Conservation (phyloP, 2,329 filamentous ascomycete genomes). For the Pestalotiopsis sp. region DNA sequence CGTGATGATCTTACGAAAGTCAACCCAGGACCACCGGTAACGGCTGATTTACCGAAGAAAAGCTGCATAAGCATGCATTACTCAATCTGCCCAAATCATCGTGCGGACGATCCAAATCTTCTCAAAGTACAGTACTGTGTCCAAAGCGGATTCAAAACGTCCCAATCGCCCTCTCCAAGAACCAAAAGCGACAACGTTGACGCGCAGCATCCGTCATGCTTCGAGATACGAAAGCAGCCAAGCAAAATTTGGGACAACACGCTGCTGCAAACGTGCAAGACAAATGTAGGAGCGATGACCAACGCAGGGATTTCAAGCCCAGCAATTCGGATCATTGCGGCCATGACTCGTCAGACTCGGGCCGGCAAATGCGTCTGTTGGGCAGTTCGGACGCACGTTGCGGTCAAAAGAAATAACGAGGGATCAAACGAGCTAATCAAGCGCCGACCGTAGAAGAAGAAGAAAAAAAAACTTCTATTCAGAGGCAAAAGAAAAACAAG, state of each 20-base stretch:
- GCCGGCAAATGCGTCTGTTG: not conserved
- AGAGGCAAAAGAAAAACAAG: not conserved
- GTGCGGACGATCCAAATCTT: not conserved
- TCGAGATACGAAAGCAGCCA: not conserved
- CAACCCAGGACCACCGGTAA: not conserved
- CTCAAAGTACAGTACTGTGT: not conserved
- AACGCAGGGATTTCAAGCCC: not conserved
- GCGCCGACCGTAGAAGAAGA: not conserved
- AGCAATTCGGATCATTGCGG: not conserved
- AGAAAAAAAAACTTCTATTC: not conserved
- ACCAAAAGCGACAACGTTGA: not conserved
- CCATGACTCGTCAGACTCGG: slow-evolving; percentile 8
- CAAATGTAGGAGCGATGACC: not conserved
- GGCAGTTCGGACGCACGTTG: not conserved
- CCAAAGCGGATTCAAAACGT: not conserved
- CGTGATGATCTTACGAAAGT: not conserved
- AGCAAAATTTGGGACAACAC: not conserved
- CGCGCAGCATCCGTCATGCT: not conserved
- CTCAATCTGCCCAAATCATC: not conserved
- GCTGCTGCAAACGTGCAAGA: not conserved
- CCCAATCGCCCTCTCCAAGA: not conserved
- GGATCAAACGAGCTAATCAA: not conserved
- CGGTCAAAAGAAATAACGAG: not conserved
- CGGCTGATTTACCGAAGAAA: not conserved
- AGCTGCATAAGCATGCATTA: not conserved